Base-by-base conservation (phyloP, 257 asterid species). In the Nicotiana paniculata region DNA sequence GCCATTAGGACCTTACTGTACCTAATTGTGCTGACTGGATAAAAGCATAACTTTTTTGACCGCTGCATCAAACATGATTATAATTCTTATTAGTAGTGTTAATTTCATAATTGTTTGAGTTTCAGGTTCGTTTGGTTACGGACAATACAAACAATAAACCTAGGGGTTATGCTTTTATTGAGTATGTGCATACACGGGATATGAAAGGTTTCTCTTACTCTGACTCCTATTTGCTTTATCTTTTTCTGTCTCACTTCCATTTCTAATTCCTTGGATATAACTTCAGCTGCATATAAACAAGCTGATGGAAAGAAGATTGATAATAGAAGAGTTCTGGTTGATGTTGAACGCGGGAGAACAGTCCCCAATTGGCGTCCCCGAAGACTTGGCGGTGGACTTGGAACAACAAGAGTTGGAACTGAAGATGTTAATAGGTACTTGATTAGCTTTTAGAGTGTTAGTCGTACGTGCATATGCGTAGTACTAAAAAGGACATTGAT, bases 331-430 rank as follows among this genome's bases (percentile, higher is more conserved):
- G 99, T 96, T 86, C 91, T 96, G 83, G 99, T 96, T 85, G 99
- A 96, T 89, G 99, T 96, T 79, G 99, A 96, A 86, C 97, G 99
- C 58, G 99, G 99, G 37, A 93, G 99, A 94, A 96, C 99, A 69
- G 99, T 96, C 61, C 98, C 97, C 53, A 94, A 96, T 83, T 96
- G 99, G 99, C 92, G 98, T 28, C 99, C 99, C 84, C 98, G 99
- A 58, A 90, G 98, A 85, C 98, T 96, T 86, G 99, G 98, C 66
- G 99, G 99, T 66, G 99, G 99, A 70, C 98, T 96, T 77, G 99
- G 99, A 89, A 93, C 99, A 57, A 91, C 97, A 82, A 93, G 99
- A 55, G 93, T 93, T 63, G 98, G 99, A 77, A 89, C 86, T 81
- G 99, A 92, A 85, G 99, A 96, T 55, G 83, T 84, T 83, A 92